Percentiles rank a stretch among this genome's conserved stretches.
These are phyloP conservation scores for Trichoderma oligosporum DNA, from an alignment of 2,329 filamentous ascomycete genomes.

Conservation along the genomic window DNA sequence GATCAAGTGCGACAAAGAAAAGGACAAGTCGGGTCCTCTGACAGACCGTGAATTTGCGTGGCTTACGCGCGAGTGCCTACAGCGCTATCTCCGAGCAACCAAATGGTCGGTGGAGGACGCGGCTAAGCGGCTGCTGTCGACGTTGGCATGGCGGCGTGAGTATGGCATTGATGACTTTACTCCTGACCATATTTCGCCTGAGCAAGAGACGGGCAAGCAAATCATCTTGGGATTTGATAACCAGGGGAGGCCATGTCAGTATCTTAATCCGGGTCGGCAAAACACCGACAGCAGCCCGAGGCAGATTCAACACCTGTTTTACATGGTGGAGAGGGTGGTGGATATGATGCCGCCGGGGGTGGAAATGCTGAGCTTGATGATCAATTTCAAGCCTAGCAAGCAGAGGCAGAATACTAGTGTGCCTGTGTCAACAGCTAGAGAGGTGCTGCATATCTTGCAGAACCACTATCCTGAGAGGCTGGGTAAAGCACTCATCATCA, in stretches of 20 bases:
- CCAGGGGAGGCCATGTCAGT: slow-evolving; percentile 79
- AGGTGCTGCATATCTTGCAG: slow-evolving; percentile 88
- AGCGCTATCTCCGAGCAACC: slow-evolving; percentile 88
- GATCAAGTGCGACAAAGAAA: slow-evolving; percentile 52
- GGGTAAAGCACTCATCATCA: slow-evolving; percentile 83
- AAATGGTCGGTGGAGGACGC: slow-evolving; percentile 81
- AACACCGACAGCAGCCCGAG: slow-evolving; percentile 84
- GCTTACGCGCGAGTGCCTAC: slow-evolving; percentile 85
- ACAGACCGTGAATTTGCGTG: slow-evolving; percentile 80
- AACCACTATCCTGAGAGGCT: slow-evolving; percentile 93
- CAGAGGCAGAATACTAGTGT: slow-evolving; percentile 70
- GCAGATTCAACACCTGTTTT: slow-evolving; percentile 91
- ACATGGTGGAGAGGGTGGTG: slow-evolving; percentile 87
- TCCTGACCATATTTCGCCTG: slow-evolving; percentile 81
- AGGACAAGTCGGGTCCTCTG: slow-evolving; percentile 62
- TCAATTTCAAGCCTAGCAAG: slow-evolving; percentile 84
- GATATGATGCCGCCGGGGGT: slow-evolving; percentile 84
- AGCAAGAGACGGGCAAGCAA: slow-evolving; percentile 97
- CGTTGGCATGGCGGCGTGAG: slow-evolving; percentile 83
- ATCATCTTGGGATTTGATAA: slow-evolving; percentile 85
- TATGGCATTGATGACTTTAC: slow-evolving; percentile 79
- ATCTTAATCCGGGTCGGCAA: slow-evolving; percentile 83
- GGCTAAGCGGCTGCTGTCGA: slow-evolving; percentile 72
- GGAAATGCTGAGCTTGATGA: slow-evolving; percentile 80
- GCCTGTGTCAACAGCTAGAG: slow-evolving; percentile 68